Conservation (phyloP, 768 basidiomycete species). For the Agaricus subrufescens region DNA sequence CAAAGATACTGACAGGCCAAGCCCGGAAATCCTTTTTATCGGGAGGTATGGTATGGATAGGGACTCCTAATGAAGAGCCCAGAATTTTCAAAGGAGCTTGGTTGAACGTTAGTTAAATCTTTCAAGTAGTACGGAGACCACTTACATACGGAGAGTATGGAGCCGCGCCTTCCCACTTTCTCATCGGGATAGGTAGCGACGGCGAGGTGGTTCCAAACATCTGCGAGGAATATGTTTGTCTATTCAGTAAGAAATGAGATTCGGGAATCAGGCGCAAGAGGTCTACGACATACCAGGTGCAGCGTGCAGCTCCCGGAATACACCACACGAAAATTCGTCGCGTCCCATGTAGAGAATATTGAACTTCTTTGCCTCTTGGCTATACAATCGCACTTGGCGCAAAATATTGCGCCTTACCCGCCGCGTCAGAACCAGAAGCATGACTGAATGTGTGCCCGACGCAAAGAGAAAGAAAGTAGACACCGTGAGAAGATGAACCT, state of each 20-base stretch:
- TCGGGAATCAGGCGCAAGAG: background rate
- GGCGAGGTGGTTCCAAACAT: conserved; percentile 67
- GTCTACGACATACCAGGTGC: conserved; percentile 47
- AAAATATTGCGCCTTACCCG: background rate
- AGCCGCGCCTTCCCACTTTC: conserved; percentile 56
- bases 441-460: background rate
- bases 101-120: background rate
- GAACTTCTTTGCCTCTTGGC: conserved; percentile 28
- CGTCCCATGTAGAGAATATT: conserved; percentile 87
- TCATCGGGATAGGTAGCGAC: conserved; percentile 74
- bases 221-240: conserved; percentile 33
- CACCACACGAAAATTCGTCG: conserved; percentile 79
- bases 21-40: conserved; percentile 52
- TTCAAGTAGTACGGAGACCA: background rate
- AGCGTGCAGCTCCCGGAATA: conserved; percentile 58
- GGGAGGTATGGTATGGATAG: conserved; percentile 58
- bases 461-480: background rate
- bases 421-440: background rate
- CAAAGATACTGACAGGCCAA: conserved; percentile 50
- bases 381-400: background rate
- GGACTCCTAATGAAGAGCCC: conserved; percentile 48
- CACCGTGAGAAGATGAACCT: background rate
- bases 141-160: conserved; percentile 53
- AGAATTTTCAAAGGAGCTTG: conserved; percentile 69
- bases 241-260: conserved; percentile 10